Conservation (phyloP, 768 basidiomycete species). For the Phylloporus scabripes region DNA sequence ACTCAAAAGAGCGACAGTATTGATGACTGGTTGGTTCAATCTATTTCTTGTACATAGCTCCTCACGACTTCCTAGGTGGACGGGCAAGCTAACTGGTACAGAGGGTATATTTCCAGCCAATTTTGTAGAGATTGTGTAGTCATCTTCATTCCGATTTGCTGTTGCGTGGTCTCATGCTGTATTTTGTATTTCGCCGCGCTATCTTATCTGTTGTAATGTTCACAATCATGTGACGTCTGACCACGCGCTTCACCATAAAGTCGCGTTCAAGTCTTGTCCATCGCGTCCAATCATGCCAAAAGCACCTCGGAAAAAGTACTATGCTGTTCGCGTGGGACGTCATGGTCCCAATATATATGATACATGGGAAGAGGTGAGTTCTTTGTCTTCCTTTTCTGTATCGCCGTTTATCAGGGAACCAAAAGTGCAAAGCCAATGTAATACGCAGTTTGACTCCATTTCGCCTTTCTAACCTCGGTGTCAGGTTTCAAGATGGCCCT, state of each 20-base stretch:
- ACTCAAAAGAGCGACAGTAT: slow-evolving; percentile 63
- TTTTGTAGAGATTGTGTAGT: slow-evolving; percentile 62
- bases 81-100: slow-evolving; percentile 53
- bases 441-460: background rate
- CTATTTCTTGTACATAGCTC: background rate
- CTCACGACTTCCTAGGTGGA: slow-evolving; percentile 53
- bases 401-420: background rate
- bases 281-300: slow-evolving; percentile 25
- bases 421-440: slow-evolving; percentile 47
- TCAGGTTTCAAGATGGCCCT: slow-evolving; percentile 52
- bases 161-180: slow-evolving; percentile 2
- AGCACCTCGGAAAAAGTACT: slow-evolving; percentile 40
- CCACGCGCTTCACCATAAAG: background rate
- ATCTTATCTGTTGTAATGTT: background rate
- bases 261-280: background rate
- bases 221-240: background rate
- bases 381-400: background rate
- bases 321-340: slow-evolving; percentile 56
- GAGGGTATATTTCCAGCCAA: slow-evolving; percentile 80
- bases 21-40: slow-evolving; percentile 60
- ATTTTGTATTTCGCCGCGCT: background rate
- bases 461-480: background rate
- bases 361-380: slow-evolving; percentile 55
- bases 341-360: slow-evolving; percentile 53
- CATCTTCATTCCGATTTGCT: background rate